Percentiles rank a stretch among this genome's conserved stretches.
Evolutionary conservation across 371 early-diverging fungal species (phyloP).

Genomic region (Thermomucor indicae-seudaticae): DNA sequence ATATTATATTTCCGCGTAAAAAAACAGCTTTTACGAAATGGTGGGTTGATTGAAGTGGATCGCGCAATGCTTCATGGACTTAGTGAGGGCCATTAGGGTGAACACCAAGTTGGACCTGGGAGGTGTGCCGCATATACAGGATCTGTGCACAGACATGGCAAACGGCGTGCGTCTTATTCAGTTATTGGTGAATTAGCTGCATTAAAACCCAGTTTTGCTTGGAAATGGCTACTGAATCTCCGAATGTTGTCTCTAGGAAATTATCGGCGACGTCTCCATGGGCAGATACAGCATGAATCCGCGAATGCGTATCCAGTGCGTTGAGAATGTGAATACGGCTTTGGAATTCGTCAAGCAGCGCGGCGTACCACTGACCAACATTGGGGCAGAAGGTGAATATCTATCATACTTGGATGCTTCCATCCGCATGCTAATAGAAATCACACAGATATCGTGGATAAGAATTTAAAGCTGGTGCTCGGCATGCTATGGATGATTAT

Average conservation of each 20-base stretch:
- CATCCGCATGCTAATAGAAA: not conserved
- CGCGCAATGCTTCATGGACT: conserved; percentile 9
- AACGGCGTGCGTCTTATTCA: conserved; percentile 86
- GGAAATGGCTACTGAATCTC: not conserved
- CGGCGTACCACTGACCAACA: conserved; percentile 90
- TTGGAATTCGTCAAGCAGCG: conserved; percentile 88
- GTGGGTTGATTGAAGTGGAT: conserved; percentile 13
- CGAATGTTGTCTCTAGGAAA: conserved; percentile 51
- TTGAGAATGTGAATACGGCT: conserved; percentile 95
- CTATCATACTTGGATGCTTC: not conserved
- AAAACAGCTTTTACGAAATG: conserved; percentile 75
- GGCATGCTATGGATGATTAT: conserved; percentile 99
- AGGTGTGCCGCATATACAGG: conserved; percentile 55
- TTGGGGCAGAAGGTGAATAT: conserved; percentile 73
- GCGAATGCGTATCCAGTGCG: conserved; percentile 89
- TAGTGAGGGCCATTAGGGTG: conserved; percentile 62
- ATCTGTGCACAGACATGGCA: conserved; percentile 69
- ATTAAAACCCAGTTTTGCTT: not conserved
- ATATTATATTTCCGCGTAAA: not conserved
- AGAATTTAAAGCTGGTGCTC: conserved; percentile 91
- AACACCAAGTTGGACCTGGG: conserved; percentile 81
- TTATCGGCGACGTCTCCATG: conserved; percentile 75
- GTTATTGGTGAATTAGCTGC: conserved; percentile 64
- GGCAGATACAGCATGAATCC: conserved; percentile 85
- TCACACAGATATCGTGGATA: conserved; percentile 88